A percentile compares a stretch with the other conserved stretches of the same genome.
These are phyloP conservation scores for Lecanosticta acicola DNA, from an alignment of 2,329 filamentous ascomycete species.

Conservation along the genomic window DNA sequence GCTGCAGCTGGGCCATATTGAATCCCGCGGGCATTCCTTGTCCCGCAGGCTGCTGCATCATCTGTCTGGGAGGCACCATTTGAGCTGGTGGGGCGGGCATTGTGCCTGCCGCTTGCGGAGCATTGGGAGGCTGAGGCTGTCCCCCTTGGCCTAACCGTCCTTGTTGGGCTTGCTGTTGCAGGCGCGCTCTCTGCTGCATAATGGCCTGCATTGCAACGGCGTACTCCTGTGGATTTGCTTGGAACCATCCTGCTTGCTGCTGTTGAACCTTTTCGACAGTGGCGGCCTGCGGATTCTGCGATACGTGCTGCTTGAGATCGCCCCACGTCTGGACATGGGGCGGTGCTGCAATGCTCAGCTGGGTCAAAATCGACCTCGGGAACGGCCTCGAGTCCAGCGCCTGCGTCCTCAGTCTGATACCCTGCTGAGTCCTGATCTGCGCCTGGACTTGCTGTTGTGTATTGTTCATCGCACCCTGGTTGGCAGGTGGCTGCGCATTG, in stretches of 20 bases:
- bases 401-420: constrained; percentile 10
- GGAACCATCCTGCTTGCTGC: constrained; percentile 25
- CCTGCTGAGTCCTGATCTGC: constrained; percentile 12
- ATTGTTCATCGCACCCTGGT: constrained; percentile 12
- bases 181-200: constrained; percentile 25
- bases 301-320: constrained; percentile 51
- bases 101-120: constrained; percentile 8
- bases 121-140: constrained; percentile 11
- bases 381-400: constrained; percentile 17
- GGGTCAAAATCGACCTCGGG: constrained; percentile 11
- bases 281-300: constrained; percentile 41
- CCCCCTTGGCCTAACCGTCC: constrained; percentile 26
- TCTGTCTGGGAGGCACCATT: constrained; percentile 32
- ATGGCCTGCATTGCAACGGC: constrained; percentile 24
- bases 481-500: constrained; percentile 16
- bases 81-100: constrained; percentile 29
- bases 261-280: constrained; percentile 37
- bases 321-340: constrained; percentile 51
- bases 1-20: constrained; percentile 20
- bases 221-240: constrained; percentile 20
- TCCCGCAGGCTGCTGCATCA: constrained; percentile 16
- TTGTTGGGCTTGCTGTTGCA: constrained; percentile 42
- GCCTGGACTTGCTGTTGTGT: constrained; percentile 13
- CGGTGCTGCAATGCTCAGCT: constrained; percentile 35
- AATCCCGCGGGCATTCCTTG: constrained; percentile 3